A percentile compares a stretch with the other conserved stretches of the same genome.
Conservation (phyloP, 2,329 filamentous ascomycete species). For the Tolypocladium endophyticum region DNA sequence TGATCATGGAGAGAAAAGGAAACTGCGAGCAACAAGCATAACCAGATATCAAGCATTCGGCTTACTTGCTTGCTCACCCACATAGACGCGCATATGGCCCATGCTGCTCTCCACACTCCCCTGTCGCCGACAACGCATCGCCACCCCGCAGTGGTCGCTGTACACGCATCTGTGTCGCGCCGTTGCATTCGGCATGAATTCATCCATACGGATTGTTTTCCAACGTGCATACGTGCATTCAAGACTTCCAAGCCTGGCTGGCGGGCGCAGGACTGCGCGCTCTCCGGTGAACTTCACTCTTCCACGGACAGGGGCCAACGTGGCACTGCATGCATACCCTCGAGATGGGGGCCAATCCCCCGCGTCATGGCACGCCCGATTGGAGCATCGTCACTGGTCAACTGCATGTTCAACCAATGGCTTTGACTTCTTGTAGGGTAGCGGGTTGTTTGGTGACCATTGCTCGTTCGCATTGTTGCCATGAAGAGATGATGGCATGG, state of each 20-base stretch:
- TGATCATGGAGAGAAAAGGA: neutral
- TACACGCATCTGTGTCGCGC: neutral
- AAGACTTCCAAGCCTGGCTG: neutral
- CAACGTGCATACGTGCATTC: neutral
- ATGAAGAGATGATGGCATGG: neutral
- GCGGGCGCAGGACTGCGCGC: neutral
- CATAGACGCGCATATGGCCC: neutral
- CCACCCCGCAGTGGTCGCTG: neutral
- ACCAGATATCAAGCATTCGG: neutral
- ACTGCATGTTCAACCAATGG: neutral
- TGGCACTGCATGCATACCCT: slow-evolving; percentile 6
- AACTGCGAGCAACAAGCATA: neutral
- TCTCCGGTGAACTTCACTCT: neutral
- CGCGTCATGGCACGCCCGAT: neutral
- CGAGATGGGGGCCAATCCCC: neutral
- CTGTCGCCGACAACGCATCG: neutral
- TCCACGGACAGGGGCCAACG: neutral
- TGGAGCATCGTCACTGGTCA: neutral
- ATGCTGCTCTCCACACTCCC: neutral
- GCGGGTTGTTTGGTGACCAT: neutral
- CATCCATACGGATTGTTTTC: neutral
- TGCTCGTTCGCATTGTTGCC: neutral
- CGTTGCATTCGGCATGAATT: neutral
- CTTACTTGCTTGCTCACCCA: neutral
- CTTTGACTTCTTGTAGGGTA: neutral